Base-by-base conservation (phyloP, 2,329 filamentous ascomycete species). In the Kalmusia sp. region DNA sequence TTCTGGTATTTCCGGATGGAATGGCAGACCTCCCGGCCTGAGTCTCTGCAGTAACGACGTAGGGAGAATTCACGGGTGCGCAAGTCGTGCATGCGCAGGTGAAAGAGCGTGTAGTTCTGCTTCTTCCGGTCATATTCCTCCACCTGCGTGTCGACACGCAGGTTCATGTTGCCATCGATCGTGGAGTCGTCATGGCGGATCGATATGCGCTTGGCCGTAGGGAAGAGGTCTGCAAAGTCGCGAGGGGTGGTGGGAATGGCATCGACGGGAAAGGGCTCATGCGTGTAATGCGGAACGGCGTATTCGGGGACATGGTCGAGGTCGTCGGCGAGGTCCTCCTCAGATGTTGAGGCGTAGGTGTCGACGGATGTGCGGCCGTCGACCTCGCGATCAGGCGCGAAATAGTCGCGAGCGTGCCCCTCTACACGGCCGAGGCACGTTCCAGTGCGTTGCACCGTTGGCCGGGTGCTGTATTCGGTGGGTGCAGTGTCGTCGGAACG, bases 111-210 rank as follows among this genome's bases (percentile, higher is more conserved):
- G 65, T 90, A 84, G 63, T 86, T 86, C 58, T 87, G 84, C 59
- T 84, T 84, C 47, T 77, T 76, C 35, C 82, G 80, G 34, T 84
- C 83, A 22, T 83, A 82, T 22, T 79, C 77, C 22, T 79, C 76
- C 39, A 91, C 84, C 58, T 90, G 80, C 5, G 91, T 93, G 71
- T 96, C 93, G 53, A 98, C 83, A 27, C 93, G 88, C 52, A 99
- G 82, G 71, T 98, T 98, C 92, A 97, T 96, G 80, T 97, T 96
- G 30, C 93, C 93, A 71, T 99, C 93, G 3, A 88, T 77, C 0
- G 92, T 95, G 43, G 91, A 86, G 75, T 97, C 92, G 71, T 98
- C 95, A 71, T 98, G 93, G 24, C 90, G 87, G 68, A 99, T 92
- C 30, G 86, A 85, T 47, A 98, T 79, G 51, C 90, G 85, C 71